Conservation (phyloP, 306 rosid species). For the Cicer cuneatum region DNA sequence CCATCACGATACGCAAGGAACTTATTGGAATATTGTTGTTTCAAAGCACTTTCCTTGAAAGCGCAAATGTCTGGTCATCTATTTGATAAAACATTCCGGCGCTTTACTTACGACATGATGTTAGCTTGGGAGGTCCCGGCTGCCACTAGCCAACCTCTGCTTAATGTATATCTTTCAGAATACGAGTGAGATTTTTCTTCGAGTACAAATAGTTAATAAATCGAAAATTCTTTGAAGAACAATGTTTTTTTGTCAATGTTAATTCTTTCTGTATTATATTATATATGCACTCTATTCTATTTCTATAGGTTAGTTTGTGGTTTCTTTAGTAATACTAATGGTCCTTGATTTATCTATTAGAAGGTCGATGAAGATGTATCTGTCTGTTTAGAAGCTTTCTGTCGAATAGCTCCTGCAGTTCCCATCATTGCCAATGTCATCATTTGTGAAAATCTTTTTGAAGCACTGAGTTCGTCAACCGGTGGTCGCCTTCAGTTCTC, state of each 20-base stretch:
- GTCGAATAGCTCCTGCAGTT: slow-evolving; percentile 90
- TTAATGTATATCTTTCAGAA: slow-evolving; percentile 59
- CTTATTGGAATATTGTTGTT: slow-evolving; percentile 89
- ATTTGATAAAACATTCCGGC: slow-evolving; percentile 82
- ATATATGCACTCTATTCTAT: not conserved
- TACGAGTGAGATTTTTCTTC: slow-evolving; percentile 25
- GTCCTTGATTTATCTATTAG: slow-evolving; percentile 44
- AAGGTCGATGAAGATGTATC: slow-evolving; percentile 80
- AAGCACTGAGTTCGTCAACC: slow-evolving; percentile 72
- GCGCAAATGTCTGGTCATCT: slow-evolving; percentile 70
- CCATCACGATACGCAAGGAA: slow-evolving; percentile 79
- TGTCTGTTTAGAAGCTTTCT: slow-evolving; percentile 87
- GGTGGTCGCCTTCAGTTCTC: slow-evolving; percentile 77
- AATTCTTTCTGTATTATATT: slow-evolving; percentile 26
- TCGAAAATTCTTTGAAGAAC: not conserved
- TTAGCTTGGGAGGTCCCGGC: slow-evolving; percentile 95
- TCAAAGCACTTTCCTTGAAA: slow-evolving; percentile 84
- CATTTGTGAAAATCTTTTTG: slow-evolving; percentile 79
- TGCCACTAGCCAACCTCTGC: slow-evolving; percentile 70
- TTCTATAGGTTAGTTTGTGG: slow-evolving; percentile 28
- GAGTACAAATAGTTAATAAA: too few relatives aligned
- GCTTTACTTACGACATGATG: slow-evolving; percentile 91
- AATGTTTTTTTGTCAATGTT: not conserved
- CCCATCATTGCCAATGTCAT: slow-evolving; percentile 85
- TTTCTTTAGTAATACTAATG: slow-evolving; percentile 42